Conservation (phyloP, 2,329 filamentous ascomycete genomes). For the Sclerotinia glacialis region DNA sequence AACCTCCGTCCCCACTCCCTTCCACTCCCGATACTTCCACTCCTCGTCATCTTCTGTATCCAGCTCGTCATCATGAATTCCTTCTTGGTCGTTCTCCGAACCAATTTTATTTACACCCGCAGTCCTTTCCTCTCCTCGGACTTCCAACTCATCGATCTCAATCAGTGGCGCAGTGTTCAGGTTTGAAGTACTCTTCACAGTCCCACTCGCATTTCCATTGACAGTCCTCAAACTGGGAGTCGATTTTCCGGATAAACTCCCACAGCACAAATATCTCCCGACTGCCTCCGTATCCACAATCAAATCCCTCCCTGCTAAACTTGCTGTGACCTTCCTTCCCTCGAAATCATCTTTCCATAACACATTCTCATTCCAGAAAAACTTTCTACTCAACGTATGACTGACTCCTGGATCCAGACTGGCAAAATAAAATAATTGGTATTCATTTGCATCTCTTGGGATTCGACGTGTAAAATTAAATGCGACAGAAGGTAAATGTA, state of each 20-base stretch:
- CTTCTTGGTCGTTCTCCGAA: background rate
- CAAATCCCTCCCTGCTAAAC: constrained; percentile 50
- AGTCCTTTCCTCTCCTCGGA: background rate
- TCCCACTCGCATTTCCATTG: constrained; percentile 25
- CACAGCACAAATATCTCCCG: constrained; percentile 48
- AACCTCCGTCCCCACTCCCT: constrained; percentile 44
- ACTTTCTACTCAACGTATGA: constrained; percentile 55
- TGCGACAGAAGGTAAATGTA: constrained; percentile 61
- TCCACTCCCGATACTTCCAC: constrained; percentile 39
- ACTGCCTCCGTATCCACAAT: constrained; percentile 55
- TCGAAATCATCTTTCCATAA: constrained; percentile 57
- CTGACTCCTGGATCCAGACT: constrained; percentile 57
- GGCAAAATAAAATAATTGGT: constrained; percentile 59
- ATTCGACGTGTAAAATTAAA: constrained; percentile 56
- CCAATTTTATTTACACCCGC: background rate
- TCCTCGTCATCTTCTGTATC: constrained; percentile 31
- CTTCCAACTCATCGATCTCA: constrained; percentile 2
- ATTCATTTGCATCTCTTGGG: constrained; percentile 52
- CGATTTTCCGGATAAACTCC: constrained; percentile 18
- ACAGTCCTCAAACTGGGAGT: constrained; percentile 29
- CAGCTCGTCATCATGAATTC: constrained; percentile 19
- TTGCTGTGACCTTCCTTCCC: constrained; percentile 46
- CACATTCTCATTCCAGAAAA: constrained; percentile 61
- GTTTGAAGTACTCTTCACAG: background rate
- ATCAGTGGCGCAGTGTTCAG: background rate